Conservation (phyloP, 148 eudicot genomes). For the Amaranthus palmeri region DNA sequence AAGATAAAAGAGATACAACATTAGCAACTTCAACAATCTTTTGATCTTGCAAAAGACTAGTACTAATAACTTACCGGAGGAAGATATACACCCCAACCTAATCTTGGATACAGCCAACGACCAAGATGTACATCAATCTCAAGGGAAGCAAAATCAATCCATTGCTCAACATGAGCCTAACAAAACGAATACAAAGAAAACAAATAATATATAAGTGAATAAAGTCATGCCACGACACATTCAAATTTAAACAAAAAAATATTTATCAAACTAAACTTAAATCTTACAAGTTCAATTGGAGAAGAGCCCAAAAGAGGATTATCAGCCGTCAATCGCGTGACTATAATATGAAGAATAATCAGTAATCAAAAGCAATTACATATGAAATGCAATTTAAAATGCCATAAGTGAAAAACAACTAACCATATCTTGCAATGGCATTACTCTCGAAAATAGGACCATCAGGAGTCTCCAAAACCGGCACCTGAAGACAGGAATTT, state of each 20-base stretch:
- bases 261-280: not conserved
- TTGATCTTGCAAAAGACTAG: not conserved
- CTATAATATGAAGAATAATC: slow-evolving; percentile 23
- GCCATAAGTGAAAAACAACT: slow-evolving; percentile 12
- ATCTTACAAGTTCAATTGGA: slow-evolving; percentile 43
- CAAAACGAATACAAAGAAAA: not conserved
- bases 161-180: slow-evolving; percentile 57
- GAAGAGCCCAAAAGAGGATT: slow-evolving; percentile 51
- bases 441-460: slow-evolving; percentile 61
- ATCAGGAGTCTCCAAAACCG: slow-evolving; percentile 63
- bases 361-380: not conserved
- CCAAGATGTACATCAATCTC: slow-evolving; percentile 43
- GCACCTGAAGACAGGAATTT: slow-evolving; percentile 34
- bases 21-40: not conserved
- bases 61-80: slow-evolving; percentile 33
- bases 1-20: not conserved
- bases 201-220: not conserved
- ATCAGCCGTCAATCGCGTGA: slow-evolving; percentile 40
- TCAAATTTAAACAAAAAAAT: too few relatives aligned
- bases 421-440: slow-evolving; percentile 73
- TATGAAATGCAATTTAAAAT: not conserved
- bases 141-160: slow-evolving; percentile 60
- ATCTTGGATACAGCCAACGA: slow-evolving; percentile 40
- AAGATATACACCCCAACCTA: slow-evolving; percentile 33
- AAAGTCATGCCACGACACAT: not conserved